Conservation (phyloP, 2,329 filamentous ascomycete species). For the Helminthosporium solani region DNA sequence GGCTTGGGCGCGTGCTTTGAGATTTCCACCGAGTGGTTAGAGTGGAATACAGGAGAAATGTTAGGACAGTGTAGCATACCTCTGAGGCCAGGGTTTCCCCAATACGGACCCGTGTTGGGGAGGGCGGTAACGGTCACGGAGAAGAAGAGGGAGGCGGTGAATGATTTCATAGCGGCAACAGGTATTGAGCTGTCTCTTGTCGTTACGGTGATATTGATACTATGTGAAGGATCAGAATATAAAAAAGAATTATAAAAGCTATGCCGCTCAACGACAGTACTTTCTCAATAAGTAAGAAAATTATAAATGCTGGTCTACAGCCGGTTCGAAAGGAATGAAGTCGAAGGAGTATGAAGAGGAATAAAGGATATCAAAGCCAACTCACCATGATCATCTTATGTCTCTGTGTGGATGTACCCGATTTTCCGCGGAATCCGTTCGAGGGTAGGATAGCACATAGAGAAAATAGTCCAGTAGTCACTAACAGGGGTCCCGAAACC, state of each 20-base stretch:
- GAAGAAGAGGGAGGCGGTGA: conserved; percentile 12
- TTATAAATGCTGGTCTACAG: conserved; percentile 28
- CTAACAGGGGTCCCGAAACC: conserved; percentile 1
- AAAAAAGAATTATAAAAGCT: conserved; percentile 1
- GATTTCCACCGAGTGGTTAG: conserved; percentile 8
- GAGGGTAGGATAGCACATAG: not conserved
- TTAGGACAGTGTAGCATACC: not conserved
- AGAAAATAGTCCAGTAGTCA: not conserved
- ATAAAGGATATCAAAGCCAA: conserved; percentile 1
- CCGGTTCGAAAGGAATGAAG: conserved; percentile 8
- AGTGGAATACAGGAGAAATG: not conserved
- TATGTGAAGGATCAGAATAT: not conserved
- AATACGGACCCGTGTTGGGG: conserved; percentile 5
- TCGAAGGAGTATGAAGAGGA: conserved; percentile 21
- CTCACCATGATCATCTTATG: conserved; percentile 1
- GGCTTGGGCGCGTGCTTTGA: conserved; percentile 22
- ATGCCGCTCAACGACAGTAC: conserved; percentile 28
- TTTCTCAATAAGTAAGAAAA: conserved; percentile 9
- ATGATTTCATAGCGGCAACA: conserved; percentile 1
- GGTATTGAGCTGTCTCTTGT: not conserved
- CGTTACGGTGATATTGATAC: not conserved
- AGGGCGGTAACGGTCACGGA: conserved; percentile 16
- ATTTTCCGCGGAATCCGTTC: not conserved
- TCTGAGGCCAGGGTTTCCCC: not conserved
- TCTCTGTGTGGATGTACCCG: not conserved